Evolutionary conservation across 2,329 filamentous ascomycete genomes (phyloP), one percentile per base, ranked within the genome.

Genomic region (Phialophora macrospora): DNA sequence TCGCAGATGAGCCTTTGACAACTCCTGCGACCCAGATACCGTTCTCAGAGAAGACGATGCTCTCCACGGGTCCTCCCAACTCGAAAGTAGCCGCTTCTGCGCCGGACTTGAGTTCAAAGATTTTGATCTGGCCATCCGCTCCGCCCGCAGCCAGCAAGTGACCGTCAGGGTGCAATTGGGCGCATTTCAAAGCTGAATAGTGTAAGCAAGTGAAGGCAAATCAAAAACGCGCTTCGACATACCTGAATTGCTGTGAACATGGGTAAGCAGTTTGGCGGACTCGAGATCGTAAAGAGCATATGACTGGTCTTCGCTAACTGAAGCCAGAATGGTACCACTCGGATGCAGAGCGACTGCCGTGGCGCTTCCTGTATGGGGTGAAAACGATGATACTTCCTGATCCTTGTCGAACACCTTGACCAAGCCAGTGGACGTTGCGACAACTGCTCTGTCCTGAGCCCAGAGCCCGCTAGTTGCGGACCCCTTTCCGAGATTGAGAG

Each of bases 141-240:
- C 90, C 91, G 68, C 94, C 95, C 2, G 90, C 90, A 46, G 92
- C 94, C 72, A 98, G 87, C 5, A 99, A 84, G 75, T 97, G 92
- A n/a, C 95, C 95, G 75, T 99, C 95, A 6, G 96, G 95, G 76
- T 99, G 95, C 84, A 99, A 98, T 38, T 90, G 87, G 69, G 88
- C 90, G 58, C 88, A 86, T 1, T 90, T 91, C 54, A 96, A 82
- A 67, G 88, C 91, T 90, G 75, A 11, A 46, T 26, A 30, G 60
- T 24, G 58, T 73, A 66, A 72, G 67, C 41, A 58, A 34, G 44
- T 24, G 3, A 54, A 34, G 8, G 12, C 30, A 26, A n/a, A 5
- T 14, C 34, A 32, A 20, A 54, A 4, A 46, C 54, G 24, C 48
- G 60, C 65, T 7, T 44, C 52, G 41, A 84, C 89, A 79, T 86